Evolutionary conservation across 2,329 filamentous ascomycete species (phyloP), one percentile per base, ranked within the genome.

Genomic region (Colletotrichum chrysophilum): DNA sequence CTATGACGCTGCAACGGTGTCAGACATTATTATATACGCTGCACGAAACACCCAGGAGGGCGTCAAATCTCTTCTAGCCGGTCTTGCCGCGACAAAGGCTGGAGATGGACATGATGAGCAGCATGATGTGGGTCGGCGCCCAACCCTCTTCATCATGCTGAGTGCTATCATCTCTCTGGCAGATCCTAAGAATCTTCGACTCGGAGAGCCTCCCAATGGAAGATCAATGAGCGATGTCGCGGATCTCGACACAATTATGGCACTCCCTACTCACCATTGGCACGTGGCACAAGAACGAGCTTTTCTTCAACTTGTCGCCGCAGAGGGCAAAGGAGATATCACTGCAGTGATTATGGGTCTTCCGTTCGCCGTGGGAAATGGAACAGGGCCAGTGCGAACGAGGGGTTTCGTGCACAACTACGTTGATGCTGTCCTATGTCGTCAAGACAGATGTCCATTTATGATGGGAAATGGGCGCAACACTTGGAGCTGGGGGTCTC

Each of bases 111-210:
- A 28, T 28, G 26, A 58, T n/a, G 38, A n/a, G 18, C 36, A 43
- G 36, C 55, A 32, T 38, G 13, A 21, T 5, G 28, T 34, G 28
- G 28, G 28, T 14, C 32, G 18, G 34, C n/a, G 34, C 12, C 67
- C 67, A 8, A 58, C 24, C 1, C 56, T 70, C 26, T 64, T 70
- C 36, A 64, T 70, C 36, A 70, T 70, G 68, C n/a, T 70, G 18
- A 70, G 68, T 14, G 68, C 68, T 14, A 70, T 70, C 24, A 70
- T 70, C 14, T 70, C 68, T n/a, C 68, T 70, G 7, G 68, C 56
- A 8, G 68, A 70, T 24, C 68, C 68, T 4, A 64, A 70, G n/a
- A 36, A 70, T 43, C 68, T 70, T 21, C 68, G 68, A 6, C 68
- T 70, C 2, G 58, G 68, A 28, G 68, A 70, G 24, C 36, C 66